A percentile compares a stretch with the other conserved stretches of the same genome.
Evolutionary conservation across 768 basidiomycete genomes (phyloP).

Genomic region (Mycena chlorophos): DNA sequence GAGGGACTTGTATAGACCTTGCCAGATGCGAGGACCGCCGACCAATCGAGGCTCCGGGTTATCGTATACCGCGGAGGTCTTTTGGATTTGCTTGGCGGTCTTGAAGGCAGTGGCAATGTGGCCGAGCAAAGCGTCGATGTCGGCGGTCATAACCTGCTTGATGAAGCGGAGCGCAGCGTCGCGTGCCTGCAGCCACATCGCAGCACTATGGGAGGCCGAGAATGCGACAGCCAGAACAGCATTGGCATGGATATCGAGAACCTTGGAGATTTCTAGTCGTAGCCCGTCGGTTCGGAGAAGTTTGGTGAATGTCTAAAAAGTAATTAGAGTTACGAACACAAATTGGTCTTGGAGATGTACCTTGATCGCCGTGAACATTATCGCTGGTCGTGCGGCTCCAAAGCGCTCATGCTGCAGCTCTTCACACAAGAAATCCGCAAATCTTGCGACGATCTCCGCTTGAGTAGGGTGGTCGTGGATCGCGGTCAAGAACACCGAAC

Average conservation of each 20-base stretch:
- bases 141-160: constrained; percentile 16
- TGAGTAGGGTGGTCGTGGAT: constrained; percentile 49
- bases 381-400: constrained; percentile 53
- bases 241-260: constrained; percentile 43
- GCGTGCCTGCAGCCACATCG: constrained; percentile 39
- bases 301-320: constrained; percentile 10
- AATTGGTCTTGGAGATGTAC: constrained; percentile 49
- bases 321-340: background rate
- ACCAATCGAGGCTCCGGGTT: constrained; percentile 16
- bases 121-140: constrained; percentile 23
- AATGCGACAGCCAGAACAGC: constrained; percentile 41
- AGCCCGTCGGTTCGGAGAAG: constrained; percentile 21
- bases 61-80: constrained; percentile 26
- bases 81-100: constrained; percentile 35
- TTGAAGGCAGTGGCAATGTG: constrained; percentile 35
- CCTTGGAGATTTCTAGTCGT: constrained; percentile 27
- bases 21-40: constrained; percentile 57
- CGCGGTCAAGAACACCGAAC: constrained; percentile 61
- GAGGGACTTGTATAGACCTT: constrained; percentile 58
- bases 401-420: constrained; percentile 81
- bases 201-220: constrained; percentile 31
- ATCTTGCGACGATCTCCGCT: constrained; percentile 70
- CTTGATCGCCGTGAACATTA: constrained; percentile 59
- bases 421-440: constrained; percentile 74
- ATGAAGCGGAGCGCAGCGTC: constrained; percentile 36